phyloP scores from a whole-genome alignment of 2,329 filamentous ascomycete species.

The Colletotrichum caudatum region DNA sequence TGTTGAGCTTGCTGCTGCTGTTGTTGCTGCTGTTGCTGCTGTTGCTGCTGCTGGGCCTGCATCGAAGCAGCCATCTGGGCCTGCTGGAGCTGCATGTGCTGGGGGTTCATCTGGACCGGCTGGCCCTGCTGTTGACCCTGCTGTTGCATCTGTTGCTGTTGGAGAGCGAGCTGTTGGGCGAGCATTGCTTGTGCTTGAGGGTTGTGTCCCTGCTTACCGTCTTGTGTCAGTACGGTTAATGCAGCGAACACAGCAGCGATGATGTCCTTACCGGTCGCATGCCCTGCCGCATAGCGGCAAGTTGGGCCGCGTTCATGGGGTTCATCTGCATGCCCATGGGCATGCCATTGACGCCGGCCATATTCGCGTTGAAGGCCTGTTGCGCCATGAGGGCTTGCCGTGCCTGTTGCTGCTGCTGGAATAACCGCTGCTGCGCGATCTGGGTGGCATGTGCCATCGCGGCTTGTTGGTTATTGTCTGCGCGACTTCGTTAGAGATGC shows the following conservation, averaged over 20 bases:
- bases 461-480: constrained; percentile 54
- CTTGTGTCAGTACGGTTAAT: neutral
- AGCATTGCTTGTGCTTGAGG: constrained; percentile 54
- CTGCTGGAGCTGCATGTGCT: constrained; percentile 60
- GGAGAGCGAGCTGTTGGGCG: constrained; percentile 61
- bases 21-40: constrained; percentile 50
- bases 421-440: constrained; percentile 67
- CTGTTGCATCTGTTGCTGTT: constrained; percentile 58
- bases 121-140: constrained; percentile 60
- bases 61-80: constrained; percentile 54
- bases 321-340: constrained; percentile 65
- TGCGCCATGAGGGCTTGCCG: constrained; percentile 67
- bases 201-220: constrained; percentile 41
- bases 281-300: constrained; percentile 62
- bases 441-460: constrained; percentile 56
- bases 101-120: constrained; percentile 61
- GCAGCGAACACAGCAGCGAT: constrained; percentile 1
- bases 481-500: constrained; percentile 11
- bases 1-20: constrained; percentile 55
- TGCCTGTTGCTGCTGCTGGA: constrained; percentile 66
- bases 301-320: constrained; percentile 63
- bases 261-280: constrained; percentile 56
- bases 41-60: constrained; percentile 54
- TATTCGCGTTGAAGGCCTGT: constrained; percentile 63
- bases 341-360: constrained; percentile 60